Evolutionary conservation across 1,139 yeast genomes (phyloP).

Genomic region (Hemisphaericaspora subhashii): DNA sequence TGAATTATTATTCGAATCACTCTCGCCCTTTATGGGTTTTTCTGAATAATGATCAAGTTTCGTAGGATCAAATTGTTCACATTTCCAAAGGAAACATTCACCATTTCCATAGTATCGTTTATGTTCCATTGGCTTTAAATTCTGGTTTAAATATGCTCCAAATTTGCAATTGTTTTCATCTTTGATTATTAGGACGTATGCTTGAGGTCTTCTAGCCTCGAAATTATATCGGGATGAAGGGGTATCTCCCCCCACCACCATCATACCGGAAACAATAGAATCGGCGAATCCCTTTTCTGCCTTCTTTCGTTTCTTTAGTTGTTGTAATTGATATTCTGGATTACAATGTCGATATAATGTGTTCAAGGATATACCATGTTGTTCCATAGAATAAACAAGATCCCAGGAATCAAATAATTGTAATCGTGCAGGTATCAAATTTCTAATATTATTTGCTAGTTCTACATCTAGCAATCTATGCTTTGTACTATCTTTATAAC

Average conservation of each 20-base stretch:
- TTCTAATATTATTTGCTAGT: slow-evolving; percentile 73
- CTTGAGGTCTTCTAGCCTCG: slow-evolving; percentile 46
- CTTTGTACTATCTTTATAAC: slow-evolving; percentile 58
- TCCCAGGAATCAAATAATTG: slow-evolving; percentile 80
- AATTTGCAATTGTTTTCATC: slow-evolving; percentile 66
- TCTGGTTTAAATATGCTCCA: slow-evolving; percentile 84
- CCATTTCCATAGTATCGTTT: slow-evolving; percentile 89
- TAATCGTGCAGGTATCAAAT: slow-evolving; percentile 71
- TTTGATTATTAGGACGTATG: slow-evolving; percentile 68
- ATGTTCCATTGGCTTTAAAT: slow-evolving; percentile 66
- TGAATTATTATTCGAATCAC: too few species aligned
- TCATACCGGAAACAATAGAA: slow-evolving; percentile 33
- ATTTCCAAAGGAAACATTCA: slow-evolving; percentile 90
- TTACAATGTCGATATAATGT: slow-evolving; percentile 59
- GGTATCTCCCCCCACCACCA: slow-evolving; percentile 24
- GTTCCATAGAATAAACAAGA: slow-evolving; percentile 78
- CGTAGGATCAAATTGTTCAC: slow-evolving; percentile 36
- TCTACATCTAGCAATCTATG: slow-evolving; percentile 56
- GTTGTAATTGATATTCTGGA: slow-evolving; percentile 31
- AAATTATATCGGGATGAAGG: slow-evolving; percentile 16
- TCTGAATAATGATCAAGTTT: slow-evolving; percentile 15
- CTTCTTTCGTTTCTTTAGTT: slow-evolving; percentile 18
- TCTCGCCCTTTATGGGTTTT: neutral
- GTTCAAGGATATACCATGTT: slow-evolving; percentile 83
- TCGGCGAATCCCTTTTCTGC: slow-evolving; percentile 40